phyloP scores from a whole-genome alignment of 2,329 filamentous ascomycete genomes.

The Pestalotiopsis sp. region DNA sequence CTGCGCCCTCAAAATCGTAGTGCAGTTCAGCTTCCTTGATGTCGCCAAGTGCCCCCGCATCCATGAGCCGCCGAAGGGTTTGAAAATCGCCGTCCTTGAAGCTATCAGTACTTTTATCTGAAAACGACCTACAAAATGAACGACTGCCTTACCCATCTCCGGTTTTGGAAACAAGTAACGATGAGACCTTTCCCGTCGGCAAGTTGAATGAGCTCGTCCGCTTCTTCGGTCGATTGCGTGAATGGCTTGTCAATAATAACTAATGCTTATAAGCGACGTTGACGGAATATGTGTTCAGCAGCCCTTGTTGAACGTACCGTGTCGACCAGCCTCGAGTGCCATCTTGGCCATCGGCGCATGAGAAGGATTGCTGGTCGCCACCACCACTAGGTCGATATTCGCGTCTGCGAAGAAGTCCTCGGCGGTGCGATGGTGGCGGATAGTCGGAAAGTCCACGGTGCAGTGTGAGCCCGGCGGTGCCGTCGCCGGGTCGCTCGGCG shows the following conservation, averaged over 20 bases:
- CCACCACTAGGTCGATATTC: not conserved
- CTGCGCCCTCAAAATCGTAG: not conserved
- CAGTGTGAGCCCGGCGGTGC: not conserved
- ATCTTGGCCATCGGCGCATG: not conserved
- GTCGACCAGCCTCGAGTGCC: not conserved
- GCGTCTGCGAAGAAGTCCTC: not conserved
- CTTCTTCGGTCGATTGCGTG: not conserved
- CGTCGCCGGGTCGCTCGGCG: not conserved
- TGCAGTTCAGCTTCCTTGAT: not conserved
- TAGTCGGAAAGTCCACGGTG: not conserved
- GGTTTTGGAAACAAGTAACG: not conserved
- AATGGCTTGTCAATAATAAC: not conserved
- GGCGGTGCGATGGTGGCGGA: not conserved
- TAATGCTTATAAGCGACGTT: not conserved
- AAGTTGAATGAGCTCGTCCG: not conserved
- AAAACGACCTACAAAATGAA: accelerated
- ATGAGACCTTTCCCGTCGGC: not conserved
- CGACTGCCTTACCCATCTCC: not conserved
- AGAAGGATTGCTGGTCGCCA: not conserved
- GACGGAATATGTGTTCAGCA: not conserved
- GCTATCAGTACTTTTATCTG: too few species aligned
- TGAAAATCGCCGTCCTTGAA: not conserved
- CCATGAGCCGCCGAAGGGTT: not conserved
- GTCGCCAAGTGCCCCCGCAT: not conserved
- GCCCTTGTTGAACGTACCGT: not conserved